Evolutionary conservation across 192 early-diverging fungal genomes (phyloP).

Genomic region (Lobulomyces angularis): DNA sequence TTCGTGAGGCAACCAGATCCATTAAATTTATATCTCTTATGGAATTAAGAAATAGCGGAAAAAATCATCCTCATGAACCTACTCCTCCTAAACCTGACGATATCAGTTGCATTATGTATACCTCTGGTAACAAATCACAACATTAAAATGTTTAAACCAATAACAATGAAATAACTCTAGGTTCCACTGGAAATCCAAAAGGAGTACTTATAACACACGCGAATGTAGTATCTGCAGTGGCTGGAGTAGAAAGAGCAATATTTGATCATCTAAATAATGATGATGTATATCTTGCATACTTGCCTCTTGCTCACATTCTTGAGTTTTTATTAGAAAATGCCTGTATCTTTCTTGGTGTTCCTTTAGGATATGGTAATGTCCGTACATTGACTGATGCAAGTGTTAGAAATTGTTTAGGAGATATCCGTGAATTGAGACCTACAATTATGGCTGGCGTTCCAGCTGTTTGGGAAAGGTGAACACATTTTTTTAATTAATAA

Average conservation of each 20-base stretch:
- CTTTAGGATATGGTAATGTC: slow-evolving; percentile 51
- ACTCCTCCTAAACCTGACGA: slow-evolving; percentile 58
- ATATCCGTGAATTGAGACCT: slow-evolving; percentile 55
- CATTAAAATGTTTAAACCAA: slow-evolving; percentile 2
- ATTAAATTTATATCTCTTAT: slow-evolving; percentile 50
- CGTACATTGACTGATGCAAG: slow-evolving; percentile 55
- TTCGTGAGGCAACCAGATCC: slow-evolving; percentile 7
- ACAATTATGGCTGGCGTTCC: slow-evolving; percentile 63
- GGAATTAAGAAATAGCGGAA: slow-evolving; percentile 52
- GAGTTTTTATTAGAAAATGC: slow-evolving; percentile 74
- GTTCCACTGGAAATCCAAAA: slow-evolving; percentile 87
- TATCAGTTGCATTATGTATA: slow-evolving; percentile 73
- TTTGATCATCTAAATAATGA: slow-evolving; percentile 5
- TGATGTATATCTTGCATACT: slow-evolving; percentile 62
- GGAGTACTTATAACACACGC: slow-evolving; percentile 76
- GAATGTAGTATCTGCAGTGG: slow-evolving; percentile 62
- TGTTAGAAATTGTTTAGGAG: slow-evolving; percentile 53
- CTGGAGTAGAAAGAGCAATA: background rate
- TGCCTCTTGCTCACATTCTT: slow-evolving; percentile 82
- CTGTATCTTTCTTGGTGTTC: slow-evolving; percentile 41
- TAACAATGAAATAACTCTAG: too few relatives aligned
- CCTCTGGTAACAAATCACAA: slow-evolving; percentile 14
- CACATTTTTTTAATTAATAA: background rate
- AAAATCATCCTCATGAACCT: slow-evolving; percentile 46
- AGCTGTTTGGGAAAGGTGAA: slow-evolving; percentile 52